phyloP scores from a whole-genome alignment of 2,329 filamentous ascomycete species.

The Scortechinia acanthostroma region DNA sequence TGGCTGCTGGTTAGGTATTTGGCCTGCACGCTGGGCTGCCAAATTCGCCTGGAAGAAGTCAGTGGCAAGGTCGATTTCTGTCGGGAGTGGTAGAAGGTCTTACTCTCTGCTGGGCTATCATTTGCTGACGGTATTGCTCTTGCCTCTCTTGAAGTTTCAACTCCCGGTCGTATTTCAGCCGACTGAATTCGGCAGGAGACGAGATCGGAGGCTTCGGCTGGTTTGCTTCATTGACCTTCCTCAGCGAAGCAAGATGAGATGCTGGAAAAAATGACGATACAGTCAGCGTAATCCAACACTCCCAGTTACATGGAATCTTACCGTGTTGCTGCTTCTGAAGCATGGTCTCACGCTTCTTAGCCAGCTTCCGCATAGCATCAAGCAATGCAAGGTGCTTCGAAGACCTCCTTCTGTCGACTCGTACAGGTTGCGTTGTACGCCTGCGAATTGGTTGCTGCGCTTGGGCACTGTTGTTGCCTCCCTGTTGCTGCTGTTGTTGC shows the following conservation, averaged over 20 bases:
- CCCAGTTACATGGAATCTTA: not conserved
- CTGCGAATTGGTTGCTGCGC: constrained; percentile 30
- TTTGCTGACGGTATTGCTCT: constrained; percentile 51
- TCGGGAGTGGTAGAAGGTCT: not conserved
- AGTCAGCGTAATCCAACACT: too few species aligned
- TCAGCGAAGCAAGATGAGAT: constrained; percentile 67
- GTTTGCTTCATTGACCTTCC: constrained; percentile 68
- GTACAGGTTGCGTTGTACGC: constrained; percentile 70
- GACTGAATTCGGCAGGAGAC: constrained; percentile 85
- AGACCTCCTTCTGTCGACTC: constrained; percentile 80
- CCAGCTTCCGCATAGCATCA: constrained; percentile 89
- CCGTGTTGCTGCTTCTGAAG: constrained; percentile 78
- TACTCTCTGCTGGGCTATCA: constrained; percentile 15
- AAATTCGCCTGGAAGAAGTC: not conserved
- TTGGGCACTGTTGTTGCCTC: constrained; percentile 19
- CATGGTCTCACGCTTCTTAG: constrained; percentile 74
- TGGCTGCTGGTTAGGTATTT: not conserved
- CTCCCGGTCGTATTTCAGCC: constrained; percentile 81
- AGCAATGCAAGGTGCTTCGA: constrained; percentile 82
- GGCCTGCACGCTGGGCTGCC: not conserved
- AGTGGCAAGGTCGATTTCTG: too few species aligned
- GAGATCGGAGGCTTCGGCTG: constrained; percentile 45
- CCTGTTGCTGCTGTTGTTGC: constrained; percentile 30
- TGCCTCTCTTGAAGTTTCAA: constrained; percentile 56
- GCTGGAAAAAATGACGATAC: constrained; percentile 27